Evolutionary conservation across 306 rosid species (phyloP).

Genomic region (Fagus crenata): DNA sequence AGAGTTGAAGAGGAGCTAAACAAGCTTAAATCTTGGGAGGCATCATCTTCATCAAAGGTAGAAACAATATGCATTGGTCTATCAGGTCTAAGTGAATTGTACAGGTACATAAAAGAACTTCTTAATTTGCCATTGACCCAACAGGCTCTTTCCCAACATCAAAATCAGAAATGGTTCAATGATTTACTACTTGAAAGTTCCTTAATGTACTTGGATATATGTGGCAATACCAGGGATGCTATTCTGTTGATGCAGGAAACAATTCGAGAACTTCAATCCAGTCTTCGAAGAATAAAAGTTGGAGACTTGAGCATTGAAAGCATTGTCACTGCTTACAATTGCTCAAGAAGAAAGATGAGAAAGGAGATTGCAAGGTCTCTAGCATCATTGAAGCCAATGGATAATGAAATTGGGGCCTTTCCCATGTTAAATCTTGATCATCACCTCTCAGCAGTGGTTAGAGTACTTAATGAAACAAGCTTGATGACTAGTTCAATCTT

Average conservation of each 20-base stretch:
- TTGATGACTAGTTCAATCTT: slow-evolving; percentile 46
- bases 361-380: slow-evolving; percentile 43
- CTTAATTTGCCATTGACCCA: slow-evolving; percentile 55
- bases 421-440: slow-evolving; percentile 35
- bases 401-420: slow-evolving; percentile 28
- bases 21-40: slow-evolving; percentile 53
- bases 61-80: slow-evolving; percentile 41
- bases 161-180: slow-evolving; percentile 54
- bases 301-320: slow-evolving; percentile 47
- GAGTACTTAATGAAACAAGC: slow-evolving; percentile 64
- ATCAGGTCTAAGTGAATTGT: slow-evolving; percentile 46
- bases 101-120: slow-evolving; percentile 49
- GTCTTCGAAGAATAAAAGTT: slow-evolving; percentile 51
- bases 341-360: slow-evolving; percentile 46
- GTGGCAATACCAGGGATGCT: slow-evolving; percentile 52
- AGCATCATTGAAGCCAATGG: slow-evolving; percentile 42
- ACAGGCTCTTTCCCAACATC: slow-evolving; percentile 52
- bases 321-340: slow-evolving; percentile 35
- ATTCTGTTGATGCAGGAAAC: slow-evolving; percentile 45
- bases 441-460: slow-evolving; percentile 48
- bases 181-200: slow-evolving; percentile 54
- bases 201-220: slow-evolving; percentile 50
- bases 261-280: slow-evolving; percentile 54
- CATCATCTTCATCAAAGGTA: slow-evolving; percentile 42
- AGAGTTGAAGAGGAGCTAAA: slow-evolving; percentile 49